Conservation (phyloP, 2,329 filamentous ascomycete genomes). For the Aspergillus terreus region DNA sequence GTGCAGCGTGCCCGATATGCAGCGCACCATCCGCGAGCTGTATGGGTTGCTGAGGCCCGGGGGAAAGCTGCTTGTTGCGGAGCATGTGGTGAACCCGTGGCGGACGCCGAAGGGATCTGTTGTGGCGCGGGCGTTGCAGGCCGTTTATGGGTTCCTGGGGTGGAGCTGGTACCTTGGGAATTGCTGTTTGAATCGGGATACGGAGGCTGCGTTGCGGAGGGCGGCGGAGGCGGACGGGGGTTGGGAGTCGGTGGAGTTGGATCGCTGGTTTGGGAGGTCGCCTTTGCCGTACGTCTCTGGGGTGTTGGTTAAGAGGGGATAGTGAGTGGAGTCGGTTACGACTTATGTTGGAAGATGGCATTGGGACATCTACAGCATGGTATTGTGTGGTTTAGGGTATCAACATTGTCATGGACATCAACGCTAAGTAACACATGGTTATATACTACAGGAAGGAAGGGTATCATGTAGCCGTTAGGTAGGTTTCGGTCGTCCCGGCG, state of each 20-base stretch:
- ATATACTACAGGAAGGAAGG: not conserved
- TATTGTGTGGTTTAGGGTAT: not conserved
- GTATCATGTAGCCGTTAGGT: constrained; percentile 6
- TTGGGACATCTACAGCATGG: not conserved
- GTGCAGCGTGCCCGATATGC: constrained; percentile 50
- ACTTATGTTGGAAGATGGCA: not conserved
- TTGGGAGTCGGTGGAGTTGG: constrained; percentile 50
- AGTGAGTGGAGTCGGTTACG: not conserved
- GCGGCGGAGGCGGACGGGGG: constrained; percentile 41
- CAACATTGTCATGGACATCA: not conserved
- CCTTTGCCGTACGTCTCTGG: constrained; percentile 41
- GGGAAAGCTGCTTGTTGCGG: constrained; percentile 52
- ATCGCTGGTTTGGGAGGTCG: constrained; percentile 36
- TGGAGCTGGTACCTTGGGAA: constrained; percentile 53
- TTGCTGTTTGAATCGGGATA: constrained; percentile 51
- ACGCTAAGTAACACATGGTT: too few relatives aligned
- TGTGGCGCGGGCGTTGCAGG: constrained; percentile 45
- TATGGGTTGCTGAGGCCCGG: constrained; percentile 53
- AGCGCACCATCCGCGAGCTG: constrained; percentile 44
- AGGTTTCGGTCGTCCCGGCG: constrained; percentile 35
- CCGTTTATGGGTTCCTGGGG: constrained; percentile 42
- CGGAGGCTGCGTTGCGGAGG: constrained; percentile 39
- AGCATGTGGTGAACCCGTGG: constrained; percentile 55
- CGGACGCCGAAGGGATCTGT: constrained; percentile 43
- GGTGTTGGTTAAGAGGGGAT: constrained; percentile 36